Base-by-base conservation (phyloP, 495 filamentous ascomycete species). In the Penicillium nucicola region DNA sequence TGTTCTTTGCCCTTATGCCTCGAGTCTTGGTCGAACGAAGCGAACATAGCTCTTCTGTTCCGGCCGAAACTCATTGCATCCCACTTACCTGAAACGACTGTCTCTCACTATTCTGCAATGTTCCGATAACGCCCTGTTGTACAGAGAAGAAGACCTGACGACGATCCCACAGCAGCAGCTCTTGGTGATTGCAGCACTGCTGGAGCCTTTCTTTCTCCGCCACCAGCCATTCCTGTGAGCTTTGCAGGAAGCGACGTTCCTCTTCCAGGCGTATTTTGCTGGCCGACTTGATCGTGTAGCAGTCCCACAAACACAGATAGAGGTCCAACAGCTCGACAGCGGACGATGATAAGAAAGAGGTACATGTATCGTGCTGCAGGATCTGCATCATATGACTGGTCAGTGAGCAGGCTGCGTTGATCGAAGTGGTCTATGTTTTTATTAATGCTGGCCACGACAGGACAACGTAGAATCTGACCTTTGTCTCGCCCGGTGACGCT, bases 251-350 rank as follows among this genome's bases (percentile, higher is more conserved):
- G 30, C 42, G 42, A 34, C 32, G 42, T 22, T 45, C 42, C 17
- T 45, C 30, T 34, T 45, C 42, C 30, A 45, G n/a, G 18, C 42
- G 42, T 31, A 45, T 45, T 34, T 45, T n/a, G 17, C 32, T 10
- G 42, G 42, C 42, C 1, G 42, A 33, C 17, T 45, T 34, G 14
- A 45, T 33, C 18, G 14, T 34, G 19, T 45, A 35, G 19, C 30
- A 45, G 11, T 45, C 42, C 25, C 41, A 35, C 32, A 45, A 17
- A 22, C 42, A 34, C 28, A 45, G 31, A 34, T 45, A 45, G 14
- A 45, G 42, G 32, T 45, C 42, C 17, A 45, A 17, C 4, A 34
- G 18, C 8, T 23, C 22, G 6, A 23, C 22, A 6, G 22, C 22
- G 6, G 22, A 23, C 3, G 22, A 23, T 6, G 22, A 3, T 6